phyloP scores from a whole-genome alignment of 176 grass and related monocot species.

The Bothriochloa decipiens region DNA sequence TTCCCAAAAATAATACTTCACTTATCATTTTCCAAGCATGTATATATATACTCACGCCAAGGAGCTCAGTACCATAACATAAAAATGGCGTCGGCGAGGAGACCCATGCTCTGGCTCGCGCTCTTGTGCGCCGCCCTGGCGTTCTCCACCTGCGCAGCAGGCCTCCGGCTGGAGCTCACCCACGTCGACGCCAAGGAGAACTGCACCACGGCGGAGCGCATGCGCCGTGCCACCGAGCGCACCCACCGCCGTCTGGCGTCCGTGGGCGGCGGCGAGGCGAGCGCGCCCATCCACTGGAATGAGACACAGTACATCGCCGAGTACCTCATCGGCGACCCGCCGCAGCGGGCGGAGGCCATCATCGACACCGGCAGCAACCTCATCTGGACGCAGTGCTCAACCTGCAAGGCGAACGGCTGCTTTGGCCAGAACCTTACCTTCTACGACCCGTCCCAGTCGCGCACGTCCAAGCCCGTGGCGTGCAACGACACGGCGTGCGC shows the following conservation, averaged over 20 bases:
- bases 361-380: constrained; percentile 64
- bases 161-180: constrained; percentile 21
- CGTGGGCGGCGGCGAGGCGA: not conserved
- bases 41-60: not conserved
- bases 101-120: not conserved
- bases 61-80: too few species aligned
- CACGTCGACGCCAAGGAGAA: constrained; percentile 25
- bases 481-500: constrained; percentile 6
- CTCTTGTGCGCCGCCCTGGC: constrained; percentile 2
- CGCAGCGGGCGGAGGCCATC: constrained; percentile 16
- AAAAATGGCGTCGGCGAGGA: constrained; percentile 30
- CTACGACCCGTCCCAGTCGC: not conserved
- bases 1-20: not conserved
- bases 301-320: constrained; percentile 26
- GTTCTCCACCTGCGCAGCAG: not conserved
- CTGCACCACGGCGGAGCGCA: not conserved
- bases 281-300: not conserved
- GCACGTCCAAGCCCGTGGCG: not conserved
- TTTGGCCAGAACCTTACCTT: not conserved
- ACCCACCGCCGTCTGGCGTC: constrained; percentile 12
- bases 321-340: constrained; percentile 31
- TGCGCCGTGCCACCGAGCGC: constrained; percentile 11
- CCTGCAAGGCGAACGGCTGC: not conserved
- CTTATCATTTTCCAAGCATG: not conserved
- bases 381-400: constrained; percentile 54